A percentile compares a stretch with the other conserved stretches of the same genome.
phyloP scores from a whole-genome alignment of 2,329 filamentous ascomycete genomes.

The Cladophialophora yegresii region DNA sequence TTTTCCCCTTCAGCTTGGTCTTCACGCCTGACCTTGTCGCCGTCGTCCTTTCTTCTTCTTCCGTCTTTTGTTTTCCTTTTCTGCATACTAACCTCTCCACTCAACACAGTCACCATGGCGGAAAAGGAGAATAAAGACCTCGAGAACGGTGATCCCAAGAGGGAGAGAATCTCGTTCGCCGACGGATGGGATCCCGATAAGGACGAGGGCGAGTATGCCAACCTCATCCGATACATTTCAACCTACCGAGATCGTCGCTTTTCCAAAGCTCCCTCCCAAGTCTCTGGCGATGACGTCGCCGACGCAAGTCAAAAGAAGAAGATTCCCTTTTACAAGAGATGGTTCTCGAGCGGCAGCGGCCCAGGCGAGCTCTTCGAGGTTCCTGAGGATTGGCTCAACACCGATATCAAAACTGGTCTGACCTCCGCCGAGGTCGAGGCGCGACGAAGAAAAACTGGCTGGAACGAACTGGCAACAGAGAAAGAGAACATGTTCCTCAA shows the following conservation, averaged over 20 bases:
- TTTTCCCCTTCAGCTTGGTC: conserved; percentile 38
- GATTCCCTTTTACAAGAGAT: conserved; percentile 62
- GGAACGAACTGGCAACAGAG: conserved; percentile 71
- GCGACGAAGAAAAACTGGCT: conserved; percentile 67
- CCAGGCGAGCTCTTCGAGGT: conserved; percentile 47
- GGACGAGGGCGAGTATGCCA: conserved; percentile 62
- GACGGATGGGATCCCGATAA: conserved; percentile 39
- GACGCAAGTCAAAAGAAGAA: conserved; percentile 50
- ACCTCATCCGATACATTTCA: conserved; percentile 67
- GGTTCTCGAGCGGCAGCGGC: conserved; percentile 40
- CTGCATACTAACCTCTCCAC: conserved; percentile 37
- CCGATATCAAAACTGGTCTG: conserved; percentile 67
- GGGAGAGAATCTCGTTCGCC: conserved; percentile 38
- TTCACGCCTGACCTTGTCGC: conserved; percentile 36
- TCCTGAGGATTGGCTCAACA: conserved; percentile 69
- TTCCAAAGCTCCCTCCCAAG: conserved; percentile 47
- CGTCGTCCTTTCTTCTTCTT: conserved; percentile 33
- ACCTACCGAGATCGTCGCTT: conserved; percentile 63
- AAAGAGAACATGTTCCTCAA: conserved; percentile 75
- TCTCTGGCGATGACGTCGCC: conserved; percentile 45
- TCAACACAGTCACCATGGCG: conserved; percentile 36
- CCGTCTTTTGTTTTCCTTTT: conserved; percentile 34
- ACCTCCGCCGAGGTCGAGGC: conserved; percentile 60
- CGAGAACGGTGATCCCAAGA: conserved; percentile 38
- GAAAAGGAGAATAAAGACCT: conserved; percentile 39